Base-by-base conservation (phyloP, 1,284 basidiomycete species). In the Singerocomus inundabilis region DNA sequence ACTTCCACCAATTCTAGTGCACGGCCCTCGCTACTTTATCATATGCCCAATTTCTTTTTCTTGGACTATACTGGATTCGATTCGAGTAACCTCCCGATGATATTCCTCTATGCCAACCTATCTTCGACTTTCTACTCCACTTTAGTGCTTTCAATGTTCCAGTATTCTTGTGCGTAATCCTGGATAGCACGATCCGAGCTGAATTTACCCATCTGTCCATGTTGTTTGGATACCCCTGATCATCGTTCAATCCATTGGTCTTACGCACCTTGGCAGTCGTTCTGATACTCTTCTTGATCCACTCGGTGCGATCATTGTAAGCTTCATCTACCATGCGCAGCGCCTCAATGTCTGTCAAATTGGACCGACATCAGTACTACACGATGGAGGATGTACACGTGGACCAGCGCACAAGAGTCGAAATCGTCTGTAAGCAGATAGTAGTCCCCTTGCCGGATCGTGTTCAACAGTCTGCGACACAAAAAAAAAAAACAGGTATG, bases 391-490 rank as follows among this genome's bases (percentile, higher is more conserved):
- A 41, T 45, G 18, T 6, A 15, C 24, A 26, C 53, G 1, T n/a
- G 24, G 13, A 9, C 29, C 11, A 9, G 72, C 83, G 56, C 43
- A 88, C 90, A 95, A 10, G 90, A 92, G 58, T 92, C 88, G 65
- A 94, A 95, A 73, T 96, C 92, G 64, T 96, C 92, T 0, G 89
- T 84, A 54, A 95, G 70, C 53, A 92, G 75, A 68, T 91, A 91
- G 68, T 85, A 85, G 64, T 94, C 90, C 52, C 84, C 79, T 62
- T 91, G 82, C 43, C 84, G 75, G 58, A 91, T 81, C 13, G 88
- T 90, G 69, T 85, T 86, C 53, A 88, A 71, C 36, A 88, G 70
- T 26, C 82, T 84, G 44, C 11, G 62, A 11, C 28, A 21, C 21
- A 21, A 21, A 21, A 21, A 21, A 21, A 21, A n/a, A n/a, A n/a